Evolutionary conservation across 192 early-diverging fungal genomes (phyloP).

Genomic region (Allomyces macrogynus): DNA sequence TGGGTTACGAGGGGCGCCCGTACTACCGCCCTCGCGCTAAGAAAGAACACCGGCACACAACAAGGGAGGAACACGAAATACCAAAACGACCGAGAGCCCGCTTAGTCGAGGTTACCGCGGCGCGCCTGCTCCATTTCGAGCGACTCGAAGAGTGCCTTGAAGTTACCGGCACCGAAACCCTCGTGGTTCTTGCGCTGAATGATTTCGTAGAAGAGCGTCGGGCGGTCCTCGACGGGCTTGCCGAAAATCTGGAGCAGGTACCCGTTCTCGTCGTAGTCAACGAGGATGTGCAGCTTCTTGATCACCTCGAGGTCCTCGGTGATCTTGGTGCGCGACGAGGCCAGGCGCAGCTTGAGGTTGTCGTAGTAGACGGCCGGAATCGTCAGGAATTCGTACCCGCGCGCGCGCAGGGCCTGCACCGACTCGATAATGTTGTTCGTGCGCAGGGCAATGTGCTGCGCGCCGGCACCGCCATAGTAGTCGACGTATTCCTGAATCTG

Average conservation of each 20-base stretch:
- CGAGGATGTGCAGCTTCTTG: slow-evolving; percentile 69
- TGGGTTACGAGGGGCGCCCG: too few species aligned
- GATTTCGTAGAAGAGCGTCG: slow-evolving; percentile 90
- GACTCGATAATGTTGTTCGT: slow-evolving; percentile 66
- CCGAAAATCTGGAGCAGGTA: slow-evolving; percentile 89
- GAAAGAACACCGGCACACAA: too few species aligned
- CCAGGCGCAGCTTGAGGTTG: slow-evolving; percentile 50
- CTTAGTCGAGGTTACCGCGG: slow-evolving; percentile 55
- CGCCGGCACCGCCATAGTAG: slow-evolving; percentile 59
- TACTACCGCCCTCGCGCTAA: too few species aligned
- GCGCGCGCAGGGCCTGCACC: slow-evolving; percentile 54
- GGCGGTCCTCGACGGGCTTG: slow-evolving; percentile 81
- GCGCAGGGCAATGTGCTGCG: slow-evolving; percentile 87
- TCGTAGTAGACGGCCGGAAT: slow-evolving; percentile 79
- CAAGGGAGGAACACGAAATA: not conserved
- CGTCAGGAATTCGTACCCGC: slow-evolving; percentile 75
- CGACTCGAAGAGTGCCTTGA: slow-evolving; percentile 90
- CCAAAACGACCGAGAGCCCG: not conserved
- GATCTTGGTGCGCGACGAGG: slow-evolving; percentile 46
- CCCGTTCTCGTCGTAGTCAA: slow-evolving; percentile 91
- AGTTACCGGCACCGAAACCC: slow-evolving; percentile 93
- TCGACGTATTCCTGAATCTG: slow-evolving; percentile 89
- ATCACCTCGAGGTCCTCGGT: slow-evolving; percentile 64
- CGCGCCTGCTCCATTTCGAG: slow-evolving; percentile 84
- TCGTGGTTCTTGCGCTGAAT: slow-evolving; percentile 86